phyloP scores from a whole-genome alignment of 306 rosid species.

The Rosa lucieae region DNA sequence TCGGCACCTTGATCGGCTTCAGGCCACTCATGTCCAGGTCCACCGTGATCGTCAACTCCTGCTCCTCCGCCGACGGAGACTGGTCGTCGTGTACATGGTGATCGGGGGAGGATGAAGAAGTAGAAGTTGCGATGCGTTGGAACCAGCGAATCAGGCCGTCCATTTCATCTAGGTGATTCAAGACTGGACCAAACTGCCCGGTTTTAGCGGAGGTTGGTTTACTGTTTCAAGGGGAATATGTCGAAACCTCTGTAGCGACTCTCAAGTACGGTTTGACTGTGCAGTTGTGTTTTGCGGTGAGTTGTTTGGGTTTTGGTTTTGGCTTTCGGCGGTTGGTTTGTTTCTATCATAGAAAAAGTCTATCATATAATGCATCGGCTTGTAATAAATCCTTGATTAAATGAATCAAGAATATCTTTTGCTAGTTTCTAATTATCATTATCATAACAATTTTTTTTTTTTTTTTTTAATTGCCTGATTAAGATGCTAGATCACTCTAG shows the following conservation, averaged over 20 bases:
- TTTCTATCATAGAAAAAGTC: too few species aligned
- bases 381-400: too few species aligned
- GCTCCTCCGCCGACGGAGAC: neutral
- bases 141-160: constrained; percentile 31
- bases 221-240: neutral
- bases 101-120: neutral
- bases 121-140: constrained; percentile 12
- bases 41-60: constrained; percentile 21
- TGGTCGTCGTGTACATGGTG: neutral
- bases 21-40: constrained; percentile 17
- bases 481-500: neutral
- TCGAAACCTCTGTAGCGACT: neutral
- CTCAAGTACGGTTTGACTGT: neutral
- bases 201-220: neutral
- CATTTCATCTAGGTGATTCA: neutral
- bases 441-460: neutral
- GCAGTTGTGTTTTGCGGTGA: neutral
- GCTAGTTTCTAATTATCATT: neutral
- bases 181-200: neutral
- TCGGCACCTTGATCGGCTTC: constrained; percentile 34
- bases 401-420: neutral
- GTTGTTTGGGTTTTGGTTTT: neutral
- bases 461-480: neutral
- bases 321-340: neutral
- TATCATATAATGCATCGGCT: too few species aligned